A percentile compares a stretch with the other conserved stretches of the same genome.
Conservation (phyloP, 2,329 filamentous ascomycete species). For the Monilinia vaccinii-corymbosi region DNA sequence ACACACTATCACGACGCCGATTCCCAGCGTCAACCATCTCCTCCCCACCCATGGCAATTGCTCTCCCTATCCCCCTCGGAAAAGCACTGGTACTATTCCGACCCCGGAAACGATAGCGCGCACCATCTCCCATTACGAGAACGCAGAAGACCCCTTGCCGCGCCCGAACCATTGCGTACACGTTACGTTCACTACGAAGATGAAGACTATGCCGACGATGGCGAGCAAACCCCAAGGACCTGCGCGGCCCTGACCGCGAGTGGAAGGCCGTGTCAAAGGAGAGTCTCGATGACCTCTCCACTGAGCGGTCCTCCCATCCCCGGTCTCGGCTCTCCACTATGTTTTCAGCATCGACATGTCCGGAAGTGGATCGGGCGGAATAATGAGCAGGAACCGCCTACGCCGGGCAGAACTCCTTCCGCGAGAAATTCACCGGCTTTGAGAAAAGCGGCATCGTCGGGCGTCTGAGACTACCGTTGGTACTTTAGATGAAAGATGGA, state of each 20-base stretch:
- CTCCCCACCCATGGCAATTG: not conserved
- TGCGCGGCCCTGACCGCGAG: not conserved
- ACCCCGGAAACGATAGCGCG: not conserved
- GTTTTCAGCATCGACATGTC: not conserved
- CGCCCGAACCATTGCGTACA: not conserved
- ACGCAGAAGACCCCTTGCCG: not conserved
- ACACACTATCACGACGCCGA: too few relatives aligned
- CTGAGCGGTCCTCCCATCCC: not conserved
- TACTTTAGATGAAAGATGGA: not conserved
- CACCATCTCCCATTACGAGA: not conserved
- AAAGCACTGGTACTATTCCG: not conserved
- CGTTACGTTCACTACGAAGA: not conserved
- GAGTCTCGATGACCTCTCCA: not conserved
- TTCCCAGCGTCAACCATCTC: not conserved
- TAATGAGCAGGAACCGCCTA: too few relatives aligned
- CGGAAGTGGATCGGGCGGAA: not conserved
- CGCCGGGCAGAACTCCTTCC: accelerated
- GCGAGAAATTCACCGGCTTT: not conserved
- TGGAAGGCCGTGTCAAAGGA: not conserved
- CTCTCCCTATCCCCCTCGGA: not conserved
- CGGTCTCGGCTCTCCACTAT: not conserved
- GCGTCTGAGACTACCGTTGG: not conserved
- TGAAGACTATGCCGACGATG: not conserved
- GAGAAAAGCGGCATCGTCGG: too few relatives aligned
- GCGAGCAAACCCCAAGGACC: not conserved